phyloP scores from a whole-genome alignment of 2,329 filamentous ascomycete genomes.

The Dactylellina cionopaga region DNA sequence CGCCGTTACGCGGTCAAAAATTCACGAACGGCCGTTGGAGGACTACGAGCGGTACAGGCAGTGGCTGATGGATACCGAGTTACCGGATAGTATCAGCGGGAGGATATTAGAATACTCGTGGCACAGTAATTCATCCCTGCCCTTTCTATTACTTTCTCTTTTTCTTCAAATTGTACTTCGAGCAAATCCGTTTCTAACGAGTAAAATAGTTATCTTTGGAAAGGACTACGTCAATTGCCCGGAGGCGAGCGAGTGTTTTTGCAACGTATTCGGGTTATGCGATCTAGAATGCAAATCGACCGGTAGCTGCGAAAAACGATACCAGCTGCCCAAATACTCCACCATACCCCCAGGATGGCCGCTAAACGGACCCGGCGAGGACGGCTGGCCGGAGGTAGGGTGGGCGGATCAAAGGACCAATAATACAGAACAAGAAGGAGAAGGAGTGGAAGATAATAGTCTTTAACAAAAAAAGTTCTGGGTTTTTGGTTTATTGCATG shows the following conservation, averaged over 20 bases:
- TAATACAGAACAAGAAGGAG: too few relatives aligned
- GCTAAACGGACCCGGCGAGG: slow-evolving; percentile 65
- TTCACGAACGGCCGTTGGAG: slow-evolving; percentile 64
- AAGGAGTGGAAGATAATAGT: too few relatives aligned
- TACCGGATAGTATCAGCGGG: slow-evolving; percentile 68
- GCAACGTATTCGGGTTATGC: slow-evolving; percentile 73
- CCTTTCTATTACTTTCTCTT: background rate
- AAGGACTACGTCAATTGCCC: slow-evolving; percentile 71
- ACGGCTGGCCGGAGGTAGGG: slow-evolving; percentile 57
- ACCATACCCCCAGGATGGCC: slow-evolving; percentile 73
- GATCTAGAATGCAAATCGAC: slow-evolving; percentile 60
- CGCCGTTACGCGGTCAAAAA: slow-evolving; percentile 67
- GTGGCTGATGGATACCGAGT: slow-evolving; percentile 67
- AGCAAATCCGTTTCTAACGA: background rate
- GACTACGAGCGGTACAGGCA: slow-evolving; percentile 70
- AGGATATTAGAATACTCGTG: slow-evolving; percentile 74
- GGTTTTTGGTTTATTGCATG: too few relatives aligned
- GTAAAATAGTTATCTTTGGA: slow-evolving; percentile 67
- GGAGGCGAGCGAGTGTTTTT: slow-evolving; percentile 71
- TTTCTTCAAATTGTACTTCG: background rate
- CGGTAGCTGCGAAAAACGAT: slow-evolving; percentile 68
- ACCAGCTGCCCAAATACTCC: slow-evolving; percentile 69
- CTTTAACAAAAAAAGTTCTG: too few relatives aligned
- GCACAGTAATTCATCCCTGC: slow-evolving; percentile 66
- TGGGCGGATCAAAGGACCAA: slow-evolving; percentile 32